A percentile compares a stretch with the other conserved stretches of the same genome.
Evolutionary conservation across 345 rosid genomes (phyloP).

Genomic region (Brassica napus): DNA sequence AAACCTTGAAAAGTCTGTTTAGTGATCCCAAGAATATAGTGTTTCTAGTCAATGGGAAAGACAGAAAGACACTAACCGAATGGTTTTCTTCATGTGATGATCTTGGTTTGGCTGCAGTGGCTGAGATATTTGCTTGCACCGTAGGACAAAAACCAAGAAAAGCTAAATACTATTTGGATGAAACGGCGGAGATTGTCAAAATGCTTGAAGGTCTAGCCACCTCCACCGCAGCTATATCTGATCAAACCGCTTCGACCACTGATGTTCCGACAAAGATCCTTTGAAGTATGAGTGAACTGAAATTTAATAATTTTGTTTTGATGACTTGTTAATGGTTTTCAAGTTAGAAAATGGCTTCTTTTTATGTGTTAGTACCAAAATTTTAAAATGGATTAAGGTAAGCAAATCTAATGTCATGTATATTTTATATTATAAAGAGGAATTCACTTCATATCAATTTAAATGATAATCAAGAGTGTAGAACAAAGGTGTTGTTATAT

Average conservation of each 20-base stretch:
- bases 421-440: neutral
- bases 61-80: constrained; percentile 57
- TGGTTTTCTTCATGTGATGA: constrained; percentile 75
- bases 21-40: constrained; percentile 76
- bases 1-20: constrained; percentile 63
- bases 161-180: constrained; percentile 90
- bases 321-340: constrained; percentile 32
- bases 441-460: neutral
- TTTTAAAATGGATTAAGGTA: constrained; percentile 6
- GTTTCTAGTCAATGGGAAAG: constrained; percentile 82
- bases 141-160: constrained; percentile 93
- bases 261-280: neutral
- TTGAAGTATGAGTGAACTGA: constrained; percentile 21
- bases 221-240: constrained; percentile 37
- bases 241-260: neutral
- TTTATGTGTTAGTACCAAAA: neutral
- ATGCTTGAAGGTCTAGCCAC: constrained; percentile 67
- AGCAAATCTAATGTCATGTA: neutral
- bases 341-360: neutral
- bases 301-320: neutral
- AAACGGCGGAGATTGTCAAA: constrained; percentile 67
- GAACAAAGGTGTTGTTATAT: neutral
- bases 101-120: constrained; percentile 82
- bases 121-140: constrained; percentile 86
- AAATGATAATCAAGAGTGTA: neutral